Evolutionary conservation across 805 yeast species (phyloP), one percentile per base, ranked within the genome.

Genomic region (Lipomyces lipofer): DNA sequence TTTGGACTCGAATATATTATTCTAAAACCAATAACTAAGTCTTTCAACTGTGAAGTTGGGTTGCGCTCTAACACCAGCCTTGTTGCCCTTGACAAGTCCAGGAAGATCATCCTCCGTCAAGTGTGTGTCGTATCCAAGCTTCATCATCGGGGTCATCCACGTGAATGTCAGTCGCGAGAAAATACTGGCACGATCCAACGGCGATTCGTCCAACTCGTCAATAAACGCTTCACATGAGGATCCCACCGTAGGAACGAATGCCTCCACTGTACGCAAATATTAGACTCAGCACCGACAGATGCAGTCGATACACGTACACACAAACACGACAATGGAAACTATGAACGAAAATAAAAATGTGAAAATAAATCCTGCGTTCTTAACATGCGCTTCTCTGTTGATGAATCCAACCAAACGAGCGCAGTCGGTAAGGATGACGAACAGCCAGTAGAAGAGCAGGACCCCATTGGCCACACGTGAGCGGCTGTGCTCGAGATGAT

Each of bases 91-190:
- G 10, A 98, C 97, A 47, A 94, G 78, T 15, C 80, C 78, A 15
- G 96, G 97, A 56, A 92, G 78, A 69, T 92, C 97, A 1, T 73
- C 70, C 28, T 67, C 69, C 8, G 74, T 67, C 30, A 74, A 73
- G 64, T 65, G 81, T 56, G 80, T 81, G 39, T 76, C 73, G 64
- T 85, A 86, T 13, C 98, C 98, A 49, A 80, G 80, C 62, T 73
- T 79, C 84, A 94, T 88, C 64, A 94, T 73, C 1, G 79, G 82
- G 19, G 89, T 83, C 95, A 94, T 88, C 98, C 99, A 94, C 25
- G 83, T 73, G 69, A 94, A 92, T 0, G 95, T 84, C 48, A 92
- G 73, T 49, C 80, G 75, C 2, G 95, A 85, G 59, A 92, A 81
- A 13, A 90, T 73, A 67, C 91, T 84, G 10, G 89, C 87, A 51